Percentiles rank a stretch among this genome's conserved stretches.
Evolutionary conservation across 805 yeast genomes (phyloP).

Genomic region (Saccharomyces jurei): DNA sequence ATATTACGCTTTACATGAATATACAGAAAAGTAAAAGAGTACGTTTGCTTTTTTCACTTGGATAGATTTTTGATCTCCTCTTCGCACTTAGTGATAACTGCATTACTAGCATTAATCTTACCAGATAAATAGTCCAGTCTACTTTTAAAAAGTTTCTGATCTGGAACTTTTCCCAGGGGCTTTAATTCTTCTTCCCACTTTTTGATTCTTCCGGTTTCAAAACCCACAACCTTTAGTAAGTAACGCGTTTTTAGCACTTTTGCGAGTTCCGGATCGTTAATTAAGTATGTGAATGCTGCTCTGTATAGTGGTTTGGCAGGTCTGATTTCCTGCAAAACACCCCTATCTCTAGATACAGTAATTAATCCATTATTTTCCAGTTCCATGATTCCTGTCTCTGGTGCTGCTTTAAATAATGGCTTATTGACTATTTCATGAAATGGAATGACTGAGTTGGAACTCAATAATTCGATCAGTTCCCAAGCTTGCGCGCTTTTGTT

Average conservation of each 20-base stretch:
- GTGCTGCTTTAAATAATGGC: slow-evolving; percentile 52
- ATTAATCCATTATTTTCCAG: slow-evolving; percentile 77
- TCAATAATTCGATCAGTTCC: slow-evolving; percentile 63
- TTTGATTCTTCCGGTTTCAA: slow-evolving; percentile 55
- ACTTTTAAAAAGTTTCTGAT: slow-evolving; percentile 46
- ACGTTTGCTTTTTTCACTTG: slow-evolving; percentile 1
- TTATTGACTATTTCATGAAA: slow-evolving; percentile 46
- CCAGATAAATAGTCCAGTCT: slow-evolving; percentile 59
- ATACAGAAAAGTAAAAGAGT: neutral
- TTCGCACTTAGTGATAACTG: slow-evolving; percentile 43
- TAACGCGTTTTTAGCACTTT: slow-evolving; percentile 59
- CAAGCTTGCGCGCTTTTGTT: slow-evolving; percentile 82
- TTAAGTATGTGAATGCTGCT: slow-evolving; percentile 68
- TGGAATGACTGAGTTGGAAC: slow-evolving; percentile 38
- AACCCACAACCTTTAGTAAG: slow-evolving; percentile 42
- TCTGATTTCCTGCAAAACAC: slow-evolving; percentile 53
- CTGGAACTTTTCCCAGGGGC: slow-evolving; percentile 45
- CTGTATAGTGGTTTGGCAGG: slow-evolving; percentile 81
- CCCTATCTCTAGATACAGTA: slow-evolving; percentile 64
- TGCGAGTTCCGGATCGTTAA: slow-evolving; percentile 46
- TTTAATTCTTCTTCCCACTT: slow-evolving; percentile 65
- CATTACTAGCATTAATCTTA: slow-evolving; percentile 58
- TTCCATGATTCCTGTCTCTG: slow-evolving; percentile 50
- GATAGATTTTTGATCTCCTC: slow-evolving; percentile 32
- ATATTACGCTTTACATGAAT: neutral